Evolutionary conservation across 2,329 filamentous ascomycete genomes (phyloP).

Genomic region (Fonsecaea multimorphosa): DNA sequence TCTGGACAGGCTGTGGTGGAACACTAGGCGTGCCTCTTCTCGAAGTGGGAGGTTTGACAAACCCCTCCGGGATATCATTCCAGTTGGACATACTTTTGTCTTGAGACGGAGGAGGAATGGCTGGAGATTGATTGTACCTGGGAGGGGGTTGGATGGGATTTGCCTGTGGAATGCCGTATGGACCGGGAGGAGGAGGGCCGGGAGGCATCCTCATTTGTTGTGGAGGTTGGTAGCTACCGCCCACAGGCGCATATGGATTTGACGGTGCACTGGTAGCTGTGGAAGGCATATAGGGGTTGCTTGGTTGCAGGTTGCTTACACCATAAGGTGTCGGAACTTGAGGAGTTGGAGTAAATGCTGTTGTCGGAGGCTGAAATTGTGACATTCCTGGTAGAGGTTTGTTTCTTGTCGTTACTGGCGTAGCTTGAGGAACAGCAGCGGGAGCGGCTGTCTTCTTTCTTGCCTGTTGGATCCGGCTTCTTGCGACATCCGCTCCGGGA

Average conservation of each 20-base stretch:
- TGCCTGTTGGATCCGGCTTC: slow-evolving; percentile 82
- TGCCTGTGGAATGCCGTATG: slow-evolving; percentile 46
- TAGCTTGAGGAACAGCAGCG: slow-evolving; percentile 52
- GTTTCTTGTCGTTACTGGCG: slow-evolving; percentile 48
- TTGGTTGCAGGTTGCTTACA: slow-evolving; percentile 9
- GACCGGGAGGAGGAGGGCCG: slow-evolving; percentile 47
- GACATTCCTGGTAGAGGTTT: slow-evolving; percentile 52
- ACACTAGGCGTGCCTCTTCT: slow-evolving; percentile 76
- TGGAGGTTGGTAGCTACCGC: slow-evolving; percentile 66
- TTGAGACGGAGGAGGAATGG: slow-evolving; percentile 69
- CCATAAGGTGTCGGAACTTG: slow-evolving; percentile 36
- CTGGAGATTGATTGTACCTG: slow-evolving; percentile 69
- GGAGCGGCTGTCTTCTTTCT: slow-evolving; percentile 65
- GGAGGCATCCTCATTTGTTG: slow-evolving; percentile 50
- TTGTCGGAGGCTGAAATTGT: slow-evolving; percentile 45
- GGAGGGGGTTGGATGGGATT: slow-evolving; percentile 65
- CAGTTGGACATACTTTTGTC: slow-evolving; percentile 77
- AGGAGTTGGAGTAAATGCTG: slow-evolving; percentile 41
- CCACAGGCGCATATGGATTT: slow-evolving; percentile 57
- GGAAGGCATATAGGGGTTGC: slow-evolving; percentile 23
- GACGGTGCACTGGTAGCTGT: slow-evolving; percentile 41
- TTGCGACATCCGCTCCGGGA: slow-evolving; percentile 83
- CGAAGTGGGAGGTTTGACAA: slow-evolving; percentile 73
- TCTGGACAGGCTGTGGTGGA: slow-evolving; percentile 65
- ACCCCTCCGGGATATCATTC: slow-evolving; percentile 90